These are phyloP conservation scores for Sporothrix phasma DNA, from an alignment of 2,329 filamentous ascomycete species.

Conservation along the genomic window DNA sequence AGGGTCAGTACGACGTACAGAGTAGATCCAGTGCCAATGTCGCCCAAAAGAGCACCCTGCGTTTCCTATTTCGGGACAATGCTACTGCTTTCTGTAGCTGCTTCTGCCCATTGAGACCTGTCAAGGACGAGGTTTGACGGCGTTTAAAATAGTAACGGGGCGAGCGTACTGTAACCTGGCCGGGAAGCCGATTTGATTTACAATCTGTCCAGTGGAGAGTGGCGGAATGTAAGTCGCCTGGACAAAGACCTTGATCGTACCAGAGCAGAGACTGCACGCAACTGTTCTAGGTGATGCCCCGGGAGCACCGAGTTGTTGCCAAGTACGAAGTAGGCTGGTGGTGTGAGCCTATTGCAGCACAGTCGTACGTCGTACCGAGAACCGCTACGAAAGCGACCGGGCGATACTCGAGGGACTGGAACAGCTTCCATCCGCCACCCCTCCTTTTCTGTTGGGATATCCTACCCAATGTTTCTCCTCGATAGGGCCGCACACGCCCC, in stretches of 20 bases:
- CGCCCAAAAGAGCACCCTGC: neutral
- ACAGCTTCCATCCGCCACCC: neutral
- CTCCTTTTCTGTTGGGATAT: neutral
- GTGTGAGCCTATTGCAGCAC: neutral
- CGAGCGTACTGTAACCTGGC: too few species aligned
- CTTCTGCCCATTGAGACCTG: neutral
- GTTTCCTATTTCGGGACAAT: constrained; percentile 8
- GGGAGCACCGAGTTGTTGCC: neutral
- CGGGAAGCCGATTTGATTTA: too few species aligned
- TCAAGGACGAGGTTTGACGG: neutral
- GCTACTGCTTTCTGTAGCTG: neutral
- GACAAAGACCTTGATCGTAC: too few species aligned
- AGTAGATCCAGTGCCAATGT: neutral
- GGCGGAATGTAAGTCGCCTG: too few species aligned
- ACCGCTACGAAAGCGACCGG: neutral
- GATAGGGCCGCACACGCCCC: neutral
- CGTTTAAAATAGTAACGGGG: too few species aligned
- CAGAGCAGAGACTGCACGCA: too few species aligned
- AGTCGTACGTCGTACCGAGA: neutral
- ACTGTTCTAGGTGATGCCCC: too few species aligned
- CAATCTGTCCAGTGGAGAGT: too few species aligned
- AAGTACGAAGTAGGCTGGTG: neutral
- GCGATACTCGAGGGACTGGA: neutral
- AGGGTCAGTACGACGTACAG: neutral
- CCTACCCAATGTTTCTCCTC: neutral